phyloP scores from a whole-genome alignment of 2,329 filamentous ascomycete species.

The Dryadomyces quercus-mongolicae region DNA sequence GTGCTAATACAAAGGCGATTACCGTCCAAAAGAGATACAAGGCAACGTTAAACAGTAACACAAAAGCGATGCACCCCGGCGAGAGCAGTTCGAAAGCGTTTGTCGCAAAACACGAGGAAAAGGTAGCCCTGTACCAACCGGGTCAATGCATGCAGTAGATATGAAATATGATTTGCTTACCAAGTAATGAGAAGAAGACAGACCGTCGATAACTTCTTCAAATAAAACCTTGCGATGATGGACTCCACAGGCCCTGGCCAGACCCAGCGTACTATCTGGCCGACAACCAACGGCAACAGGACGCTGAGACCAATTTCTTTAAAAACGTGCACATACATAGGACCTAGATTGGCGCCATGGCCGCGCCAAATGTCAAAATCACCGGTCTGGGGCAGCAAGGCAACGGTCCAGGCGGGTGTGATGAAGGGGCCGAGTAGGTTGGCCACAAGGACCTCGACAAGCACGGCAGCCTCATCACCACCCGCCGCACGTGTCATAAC shows the following conservation, averaged over 20 bases:
- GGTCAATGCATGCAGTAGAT: neutral
- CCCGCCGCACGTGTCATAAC: conserved; percentile 56
- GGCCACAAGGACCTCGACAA: conserved; percentile 58
- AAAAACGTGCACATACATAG: conserved; percentile 55
- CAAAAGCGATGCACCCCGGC: conserved; percentile 52
- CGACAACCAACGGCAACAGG: conserved; percentile 49
- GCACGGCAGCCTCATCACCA: conserved; percentile 27
- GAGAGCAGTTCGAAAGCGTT: conserved; percentile 25
- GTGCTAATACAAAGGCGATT: conserved; percentile 42
- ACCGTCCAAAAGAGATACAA: conserved; percentile 50
- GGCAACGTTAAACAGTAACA: conserved; percentile 54
- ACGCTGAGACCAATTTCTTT: conserved; percentile 57
- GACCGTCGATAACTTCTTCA: conserved; percentile 35
- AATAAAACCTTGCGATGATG: conserved; percentile 27
- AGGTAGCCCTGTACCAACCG: conserved; percentile 47
- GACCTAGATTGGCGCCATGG: conserved; percentile 35
- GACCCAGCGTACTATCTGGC: conserved; percentile 44
- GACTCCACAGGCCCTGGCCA: conserved; percentile 39
- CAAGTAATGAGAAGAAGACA: conserved; percentile 36
- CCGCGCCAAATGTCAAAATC: conserved; percentile 31
- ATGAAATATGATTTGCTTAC: conserved; percentile 7
- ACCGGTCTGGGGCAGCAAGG: conserved; percentile 38
- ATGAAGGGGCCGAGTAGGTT: conserved; percentile 59
- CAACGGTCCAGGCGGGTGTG: conserved; percentile 50
- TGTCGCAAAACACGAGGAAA: conserved; percentile 53